A percentile compares a stretch with the other conserved stretches of the same genome.
phyloP scores from a whole-genome alignment of 1,284 basidiomycete genomes.

The Puccinia triticina region DNA sequence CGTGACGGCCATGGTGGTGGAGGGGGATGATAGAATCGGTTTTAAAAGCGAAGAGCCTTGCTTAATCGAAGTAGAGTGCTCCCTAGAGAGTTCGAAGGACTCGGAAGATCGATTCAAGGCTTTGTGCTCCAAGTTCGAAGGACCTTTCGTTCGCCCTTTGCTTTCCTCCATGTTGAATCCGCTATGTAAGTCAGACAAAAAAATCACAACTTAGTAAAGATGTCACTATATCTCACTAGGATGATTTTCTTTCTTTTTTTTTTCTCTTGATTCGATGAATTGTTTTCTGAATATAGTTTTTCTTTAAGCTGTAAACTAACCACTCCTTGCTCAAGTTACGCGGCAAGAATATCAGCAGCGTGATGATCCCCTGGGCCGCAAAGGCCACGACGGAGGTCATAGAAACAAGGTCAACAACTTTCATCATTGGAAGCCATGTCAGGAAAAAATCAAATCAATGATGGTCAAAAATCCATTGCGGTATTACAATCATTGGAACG shows the following conservation, averaged over 20 bases:
- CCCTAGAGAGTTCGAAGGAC: neutral
- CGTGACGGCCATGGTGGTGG: neutral
- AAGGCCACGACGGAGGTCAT: conserved; percentile 30
- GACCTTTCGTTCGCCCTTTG: neutral
- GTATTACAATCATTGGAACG: neutral
- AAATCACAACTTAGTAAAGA: neutral
- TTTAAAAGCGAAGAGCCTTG: neutral
- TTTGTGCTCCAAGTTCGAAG: neutral
- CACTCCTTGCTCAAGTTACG: conserved; percentile 25
- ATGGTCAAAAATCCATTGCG: neutral
- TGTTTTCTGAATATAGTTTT: neutral
- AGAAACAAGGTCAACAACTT: conserved; percentile 14
- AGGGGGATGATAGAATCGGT: neutral
- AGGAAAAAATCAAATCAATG: neutral
- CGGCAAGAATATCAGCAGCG: conserved; percentile 34
- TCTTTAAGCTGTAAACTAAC: conserved; percentile 5
- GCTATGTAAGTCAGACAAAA: neutral
- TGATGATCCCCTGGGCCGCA: conserved; percentile 27
- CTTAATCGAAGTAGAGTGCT: neutral
- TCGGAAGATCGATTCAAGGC: neutral
- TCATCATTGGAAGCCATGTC: neutral
- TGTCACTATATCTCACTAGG: neutral
- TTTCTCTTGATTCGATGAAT: too few species aligned
- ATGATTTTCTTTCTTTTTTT: too few species aligned
- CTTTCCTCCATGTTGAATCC: conserved; percentile 7